phyloP scores from a whole-genome alignment of 331 rosid species.

The Quercus phellos region DNA sequence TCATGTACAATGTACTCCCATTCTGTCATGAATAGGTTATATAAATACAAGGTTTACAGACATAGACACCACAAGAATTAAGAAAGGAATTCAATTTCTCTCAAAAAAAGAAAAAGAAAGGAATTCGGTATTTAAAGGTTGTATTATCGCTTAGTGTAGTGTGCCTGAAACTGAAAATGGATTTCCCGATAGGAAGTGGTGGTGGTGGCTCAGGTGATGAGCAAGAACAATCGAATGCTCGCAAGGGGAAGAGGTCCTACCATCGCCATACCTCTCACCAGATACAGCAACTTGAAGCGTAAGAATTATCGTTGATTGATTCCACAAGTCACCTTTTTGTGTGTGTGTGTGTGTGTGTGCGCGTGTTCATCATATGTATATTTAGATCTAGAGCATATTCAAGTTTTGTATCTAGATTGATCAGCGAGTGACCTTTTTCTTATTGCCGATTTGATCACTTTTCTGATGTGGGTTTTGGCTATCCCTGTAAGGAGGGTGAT shows the following conservation, averaged over 20 bases:
- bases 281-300: slow-evolving; percentile 55
- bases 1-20: no score
- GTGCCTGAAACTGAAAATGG: slow-evolving; percentile 11
- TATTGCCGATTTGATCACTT: not conserved
- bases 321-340: not conserved
- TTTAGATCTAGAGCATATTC: not conserved
- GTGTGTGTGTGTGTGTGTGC: no score
- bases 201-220: slow-evolving; percentile 23
- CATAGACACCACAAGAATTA: not conserved
- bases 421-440: not conserved
- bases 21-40: not conserved
- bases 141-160: not conserved
- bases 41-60: not conserved
- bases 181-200: slow-evolving; percentile 6
- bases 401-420: not conserved
- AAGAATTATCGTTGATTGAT: slow-evolving; percentile 14
- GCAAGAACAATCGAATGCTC: not conserved
- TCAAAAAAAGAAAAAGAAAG: not conserved
- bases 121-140: not conserved
- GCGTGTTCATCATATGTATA: no score
- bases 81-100: not conserved
- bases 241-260: slow-evolving; percentile 14
- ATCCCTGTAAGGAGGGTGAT: not conserved
- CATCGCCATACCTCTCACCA: slow-evolving; percentile 42
- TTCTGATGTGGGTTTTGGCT: not conserved